A percentile compares a stretch with the other conserved stretches of the same genome.
phyloP scores from a whole-genome alignment of 495 filamentous ascomycete species.

The Bacidia rubella region DNA sequence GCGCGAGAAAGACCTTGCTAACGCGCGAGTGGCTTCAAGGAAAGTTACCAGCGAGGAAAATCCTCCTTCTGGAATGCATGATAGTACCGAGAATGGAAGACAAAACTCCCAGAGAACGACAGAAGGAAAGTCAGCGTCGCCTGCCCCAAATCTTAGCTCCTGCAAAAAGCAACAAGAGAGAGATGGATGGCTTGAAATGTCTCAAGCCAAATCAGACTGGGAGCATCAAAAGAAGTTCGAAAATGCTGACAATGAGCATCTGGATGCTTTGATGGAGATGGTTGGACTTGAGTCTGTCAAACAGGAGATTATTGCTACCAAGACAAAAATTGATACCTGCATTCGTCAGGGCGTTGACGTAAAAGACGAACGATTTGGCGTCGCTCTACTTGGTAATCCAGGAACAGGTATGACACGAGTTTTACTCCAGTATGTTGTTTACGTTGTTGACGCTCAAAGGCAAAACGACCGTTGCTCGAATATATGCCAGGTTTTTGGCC shows the following conservation, averaged over 20 bases:
- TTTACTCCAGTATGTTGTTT: background rate
- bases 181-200: too few relatives aligned
- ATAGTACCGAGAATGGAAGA: too few relatives aligned
- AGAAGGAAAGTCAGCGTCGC: background rate
- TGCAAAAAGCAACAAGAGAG: too few relatives aligned
- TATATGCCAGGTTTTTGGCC: constrained; percentile 57
- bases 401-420: constrained; percentile 48
- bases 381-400: constrained; percentile 61
- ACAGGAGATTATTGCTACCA: constrained; percentile 46
- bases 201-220: constrained; percentile 36
- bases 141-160: too few relatives aligned
- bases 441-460: constrained; percentile 26
- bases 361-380: constrained; percentile 45
- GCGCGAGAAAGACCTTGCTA: constrained; percentile 25
- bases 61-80: too few relatives aligned
- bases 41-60: background rate
- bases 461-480: constrained; percentile 70
- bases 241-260: constrained; percentile 33
- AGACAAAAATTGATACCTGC: constrained; percentile 49
- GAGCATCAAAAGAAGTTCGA: constrained; percentile 40
- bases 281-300: constrained; percentile 65
- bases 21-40: background rate
- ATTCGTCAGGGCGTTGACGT: constrained; percentile 44
- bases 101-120: too few relatives aligned
- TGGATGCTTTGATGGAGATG: constrained; percentile 58